Conservation (phyloP, 139 green algal genomes). For the Coccomyxa sp. region DNA sequence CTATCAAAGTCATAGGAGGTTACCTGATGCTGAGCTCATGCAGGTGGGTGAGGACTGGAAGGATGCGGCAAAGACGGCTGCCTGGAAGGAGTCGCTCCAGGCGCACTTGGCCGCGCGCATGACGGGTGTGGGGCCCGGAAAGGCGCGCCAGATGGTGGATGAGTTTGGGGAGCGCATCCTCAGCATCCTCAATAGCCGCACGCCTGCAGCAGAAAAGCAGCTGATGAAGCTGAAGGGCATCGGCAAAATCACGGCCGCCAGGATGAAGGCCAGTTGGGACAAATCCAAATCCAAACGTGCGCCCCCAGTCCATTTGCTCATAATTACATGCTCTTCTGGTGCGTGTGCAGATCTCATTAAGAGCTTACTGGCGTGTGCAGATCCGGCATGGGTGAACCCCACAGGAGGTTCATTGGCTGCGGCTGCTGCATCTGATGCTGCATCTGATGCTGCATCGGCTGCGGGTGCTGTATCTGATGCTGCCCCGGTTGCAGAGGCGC, state of each 20-base stretch:
- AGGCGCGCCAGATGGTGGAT: neutral
- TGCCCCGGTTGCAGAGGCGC: too few relatives aligned
- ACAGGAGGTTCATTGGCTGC: neutral
- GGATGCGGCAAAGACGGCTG: neutral
- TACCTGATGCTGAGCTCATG: too few relatives aligned
- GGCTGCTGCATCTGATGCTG: too few relatives aligned
- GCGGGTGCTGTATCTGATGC: too few relatives aligned
- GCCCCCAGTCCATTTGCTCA: neutral
- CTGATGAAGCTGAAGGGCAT: neutral
- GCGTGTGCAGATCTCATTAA: too few relatives aligned
- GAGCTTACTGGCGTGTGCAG: too few relatives aligned
- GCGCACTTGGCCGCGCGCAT: neutral
- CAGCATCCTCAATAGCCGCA: neutral
- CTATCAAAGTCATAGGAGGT: too few relatives aligned
- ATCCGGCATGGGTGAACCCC: too few relatives aligned
- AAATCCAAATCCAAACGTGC: neutral
- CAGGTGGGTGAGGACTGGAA: too few relatives aligned
- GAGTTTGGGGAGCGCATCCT: neutral
- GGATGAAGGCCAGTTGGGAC: conserved; percentile 4
- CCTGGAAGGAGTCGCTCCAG: neutral
- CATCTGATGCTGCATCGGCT: too few relatives aligned
- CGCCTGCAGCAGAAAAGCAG: neutral
- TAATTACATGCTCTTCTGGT: too few relatives aligned
- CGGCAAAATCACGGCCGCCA: neutral
- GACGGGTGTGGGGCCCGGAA: neutral